Base-by-base conservation (phyloP, 2,329 filamentous ascomycete species). In the Byssoonygena ceratinophila region DNA sequence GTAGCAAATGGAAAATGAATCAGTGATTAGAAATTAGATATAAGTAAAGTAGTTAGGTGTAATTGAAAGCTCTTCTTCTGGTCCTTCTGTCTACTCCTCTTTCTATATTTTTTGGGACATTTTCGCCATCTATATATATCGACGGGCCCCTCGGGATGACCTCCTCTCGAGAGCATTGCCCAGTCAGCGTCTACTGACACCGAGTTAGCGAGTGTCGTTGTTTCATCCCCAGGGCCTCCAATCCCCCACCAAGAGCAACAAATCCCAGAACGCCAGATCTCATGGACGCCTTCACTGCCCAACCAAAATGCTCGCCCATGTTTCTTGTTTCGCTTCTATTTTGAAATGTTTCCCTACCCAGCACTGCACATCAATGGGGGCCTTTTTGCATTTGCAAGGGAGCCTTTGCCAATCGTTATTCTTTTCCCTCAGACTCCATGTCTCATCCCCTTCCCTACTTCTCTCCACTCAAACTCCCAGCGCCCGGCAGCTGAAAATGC, bases 241-340 rank as follows among this genome's bases (percentile, higher is more conserved):
- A 6, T 2, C 22, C 48, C 18, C 27, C 40, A 29, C 25, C 23
- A 31, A 16, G 4, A 29, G 22, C 39, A 16, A 32, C 50, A 46
- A 46, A 46, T 52, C 32, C 50, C 34, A 47, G n/a, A 20, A n/a
- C 34, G 44, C 50, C 43, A 52, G 50, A 22, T 46, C 34, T 52
- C 25, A n/a, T 25, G 29, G 23, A 34, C 43, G 34, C 50, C 41
- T 34, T 39, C 29, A 23, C 23, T 46, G 43, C 50, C 50, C 50
- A 52, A 52, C 50, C 43, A 52, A 9, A 52, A 29, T n/a, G 8
- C 23, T 29, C 23, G 32, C 41, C 20, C 12, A 37, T 16, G 12
- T 27, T 27, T 37, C 7, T 18, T 27, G 45, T 47, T 47, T 37
- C 32, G 4, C 36, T 44, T 11, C 45, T 37, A 23, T 46, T 34